Conservation (phyloP, 441 rosid genomes). For the Capsella rubella region DNA sequence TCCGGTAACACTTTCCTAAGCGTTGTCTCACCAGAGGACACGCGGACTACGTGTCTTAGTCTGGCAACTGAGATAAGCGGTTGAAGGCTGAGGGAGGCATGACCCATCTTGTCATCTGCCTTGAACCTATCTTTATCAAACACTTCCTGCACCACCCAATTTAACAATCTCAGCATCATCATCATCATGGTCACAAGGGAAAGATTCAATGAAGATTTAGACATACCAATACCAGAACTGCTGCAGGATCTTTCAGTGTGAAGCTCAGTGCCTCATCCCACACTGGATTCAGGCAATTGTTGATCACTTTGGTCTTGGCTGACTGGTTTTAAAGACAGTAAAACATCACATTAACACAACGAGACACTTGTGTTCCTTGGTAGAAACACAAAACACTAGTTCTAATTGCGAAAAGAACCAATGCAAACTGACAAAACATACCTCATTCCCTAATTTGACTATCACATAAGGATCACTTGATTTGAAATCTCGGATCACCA, state of each 20-base stretch:
- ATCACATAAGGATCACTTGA: slow-evolving; percentile 97
- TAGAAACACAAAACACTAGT: neutral
- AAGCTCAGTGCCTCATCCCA: slow-evolving; percentile 93
- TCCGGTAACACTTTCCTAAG: slow-evolving; percentile 85
- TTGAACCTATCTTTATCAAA: slow-evolving; percentile 96
- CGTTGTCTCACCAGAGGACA: slow-evolving; percentile 75
- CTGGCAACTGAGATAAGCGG: slow-evolving; percentile 84
- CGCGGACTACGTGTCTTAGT: slow-evolving; percentile 70
- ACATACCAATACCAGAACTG: slow-evolving; percentile 64
- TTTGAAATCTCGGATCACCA: slow-evolving; percentile 92
- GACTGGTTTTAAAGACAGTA: slow-evolving; percentile 54
- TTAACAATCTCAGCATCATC: slow-evolving; percentile 24
- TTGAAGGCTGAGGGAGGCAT: slow-evolving; percentile 85
- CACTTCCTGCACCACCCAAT: slow-evolving; percentile 70
- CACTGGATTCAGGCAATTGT: slow-evolving; percentile 90
- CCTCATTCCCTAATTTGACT: slow-evolving; percentile 87
- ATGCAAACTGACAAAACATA: slow-evolving; percentile 34
- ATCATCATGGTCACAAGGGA: slow-evolving; percentile 26
- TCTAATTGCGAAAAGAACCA: slow-evolving; percentile 1
- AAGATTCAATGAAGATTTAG: slow-evolving; percentile 4
- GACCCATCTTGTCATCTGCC: slow-evolving; percentile 98
- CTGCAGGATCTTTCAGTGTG: slow-evolving; percentile 74
- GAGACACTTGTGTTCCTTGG: neutral
- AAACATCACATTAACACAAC: slow-evolving; percentile 28
- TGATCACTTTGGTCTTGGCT: slow-evolving; percentile 93